Base-by-base conservation (phyloP, 2,329 filamentous ascomycete genomes). In the Claviceps pazoutovae region DNA sequence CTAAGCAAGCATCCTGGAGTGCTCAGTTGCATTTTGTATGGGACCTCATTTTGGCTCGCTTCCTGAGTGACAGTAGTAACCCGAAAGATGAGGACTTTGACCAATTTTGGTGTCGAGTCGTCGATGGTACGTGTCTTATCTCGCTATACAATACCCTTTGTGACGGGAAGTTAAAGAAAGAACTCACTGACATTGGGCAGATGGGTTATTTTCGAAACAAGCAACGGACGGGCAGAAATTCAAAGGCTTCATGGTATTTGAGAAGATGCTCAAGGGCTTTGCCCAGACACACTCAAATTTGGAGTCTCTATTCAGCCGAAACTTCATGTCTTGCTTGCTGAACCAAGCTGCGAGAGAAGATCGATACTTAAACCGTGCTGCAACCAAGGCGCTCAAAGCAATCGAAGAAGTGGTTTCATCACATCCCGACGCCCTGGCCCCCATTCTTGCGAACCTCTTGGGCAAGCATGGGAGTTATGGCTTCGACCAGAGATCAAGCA, bases 151-250 rank as follows among this genome's bases (percentile, higher is more conserved):
- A 30, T n/a, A 19, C 5, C 16, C 14, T 3, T 42, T 5, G 23
- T 19, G 5, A 9, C 16, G 38, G 9, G n/a, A 17, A 41, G 14
- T 43, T 43, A 26, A 19, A 11, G 5, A 21, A 44, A 46, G 16
- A 2, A 39, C 19, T 1, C 42, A 44, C 59, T 71, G 56, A 66
- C 59, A 41, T 48, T 44, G 6, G 46, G 0, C 56, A 91, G 86
- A 91, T 63, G 84, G 86, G 8, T 75, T 96, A 3, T 96, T 97
- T 64, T 84, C 87, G 5, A 80, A 84, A 52, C 81, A 78, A 11
- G 84, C 90, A 7, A 94, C 89, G 1, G 82, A 90, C 44, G 88
- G 90, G 59, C 85, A 94, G 52, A 97, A 96, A 67, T 88, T 88
- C 61, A 89, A 88, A 66, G 93, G 93, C 0, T 91, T 97, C 68